Evolutionary conservation across 495 filamentous ascomycete genomes (phyloP).

Genomic region (Chaetomidium leptoderma): DNA sequence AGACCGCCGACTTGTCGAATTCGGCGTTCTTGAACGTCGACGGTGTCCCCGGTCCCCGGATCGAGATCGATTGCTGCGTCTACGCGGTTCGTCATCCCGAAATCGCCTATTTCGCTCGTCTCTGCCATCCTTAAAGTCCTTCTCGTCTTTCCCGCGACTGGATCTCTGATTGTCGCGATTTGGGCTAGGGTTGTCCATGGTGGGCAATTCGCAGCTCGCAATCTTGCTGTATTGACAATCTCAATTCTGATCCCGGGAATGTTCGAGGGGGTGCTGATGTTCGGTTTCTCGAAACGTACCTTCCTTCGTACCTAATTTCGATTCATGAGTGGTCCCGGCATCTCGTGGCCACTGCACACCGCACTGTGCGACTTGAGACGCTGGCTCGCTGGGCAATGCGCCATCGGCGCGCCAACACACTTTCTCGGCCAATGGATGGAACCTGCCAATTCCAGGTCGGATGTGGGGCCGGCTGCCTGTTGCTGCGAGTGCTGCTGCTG

Average conservation of each 20-base stretch:
- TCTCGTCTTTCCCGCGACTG: slow-evolving; percentile 20
- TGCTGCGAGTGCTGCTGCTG: not conserved
- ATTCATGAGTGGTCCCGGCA: no score
- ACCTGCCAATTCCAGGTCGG: not conserved
- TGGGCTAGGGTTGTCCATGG: slow-evolving; percentile 23
- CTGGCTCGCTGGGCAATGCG: no score
- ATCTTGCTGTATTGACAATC: no score
- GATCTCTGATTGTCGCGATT: slow-evolving; percentile 16
- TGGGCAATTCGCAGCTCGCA: not conserved
- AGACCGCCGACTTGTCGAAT: slow-evolving; percentile 31
- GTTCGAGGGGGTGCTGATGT: not conserved
- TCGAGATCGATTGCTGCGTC: slow-evolving; percentile 21
- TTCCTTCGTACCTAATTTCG: no score
- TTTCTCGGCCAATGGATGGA: no score
- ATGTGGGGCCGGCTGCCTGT: slow-evolving; percentile 12
- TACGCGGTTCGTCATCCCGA: slow-evolving; percentile 21
- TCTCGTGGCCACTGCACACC: no score
- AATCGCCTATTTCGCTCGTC: slow-evolving; percentile 14
- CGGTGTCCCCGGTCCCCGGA: slow-evolving; percentile 31
- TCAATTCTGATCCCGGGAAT: no score
- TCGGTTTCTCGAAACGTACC: no score
- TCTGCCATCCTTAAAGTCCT: slow-evolving; percentile 1
- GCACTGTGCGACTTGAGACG: no score
- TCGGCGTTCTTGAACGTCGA: slow-evolving; percentile 39
- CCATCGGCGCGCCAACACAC: no score